These are phyloP conservation scores for Holtermannia corniformis DNA, from an alignment of 768 basidiomycete genomes.

Conservation along the genomic window DNA sequence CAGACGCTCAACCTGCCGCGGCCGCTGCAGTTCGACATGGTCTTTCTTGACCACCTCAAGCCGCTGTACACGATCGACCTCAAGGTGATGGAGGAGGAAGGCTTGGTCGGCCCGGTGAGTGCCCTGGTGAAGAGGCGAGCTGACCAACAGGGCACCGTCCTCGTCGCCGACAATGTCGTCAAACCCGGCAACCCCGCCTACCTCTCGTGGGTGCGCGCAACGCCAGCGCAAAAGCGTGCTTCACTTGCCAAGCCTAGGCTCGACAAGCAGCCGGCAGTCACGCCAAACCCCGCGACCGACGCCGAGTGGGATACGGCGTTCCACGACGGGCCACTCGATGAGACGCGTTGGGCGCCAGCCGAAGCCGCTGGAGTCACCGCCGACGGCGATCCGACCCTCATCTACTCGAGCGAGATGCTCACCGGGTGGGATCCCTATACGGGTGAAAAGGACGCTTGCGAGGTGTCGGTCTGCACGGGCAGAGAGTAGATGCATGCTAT, in stretches of 20 bases:
- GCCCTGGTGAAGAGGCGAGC: not conserved
- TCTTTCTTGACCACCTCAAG: constrained; percentile 39
- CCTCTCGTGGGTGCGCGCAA: constrained; percentile 36
- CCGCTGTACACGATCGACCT: constrained; percentile 37
- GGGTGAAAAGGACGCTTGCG: constrained; percentile 36
- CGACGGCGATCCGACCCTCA: constrained; percentile 27
- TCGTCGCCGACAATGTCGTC: constrained; percentile 41
- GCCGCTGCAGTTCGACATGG: constrained; percentile 33
- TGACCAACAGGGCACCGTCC: constrained; percentile 25
- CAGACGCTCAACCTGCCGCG: constrained; percentile 31
- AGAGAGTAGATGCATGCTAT: too few species aligned
- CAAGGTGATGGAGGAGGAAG: constrained; percentile 38
- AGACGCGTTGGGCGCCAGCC: constrained; percentile 31
- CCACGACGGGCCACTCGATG: constrained; percentile 30
- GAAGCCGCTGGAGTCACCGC: constrained; percentile 31
- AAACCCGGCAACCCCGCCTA: constrained; percentile 40
- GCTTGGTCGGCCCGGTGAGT: constrained; percentile 34
- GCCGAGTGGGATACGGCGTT: constrained; percentile 32
- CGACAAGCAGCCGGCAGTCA: constrained; percentile 17
- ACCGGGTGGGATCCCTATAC: constrained; percentile 39
- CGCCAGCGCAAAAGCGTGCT: constrained; percentile 23
- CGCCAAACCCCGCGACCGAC: constrained; percentile 24
- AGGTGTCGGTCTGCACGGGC: constrained; percentile 31
- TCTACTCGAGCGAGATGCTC: constrained; percentile 33
- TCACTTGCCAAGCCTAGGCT: constrained; percentile 11